Conservation (phyloP, 2,329 filamentous ascomycete species). For the Boeremia lycopersici region DNA sequence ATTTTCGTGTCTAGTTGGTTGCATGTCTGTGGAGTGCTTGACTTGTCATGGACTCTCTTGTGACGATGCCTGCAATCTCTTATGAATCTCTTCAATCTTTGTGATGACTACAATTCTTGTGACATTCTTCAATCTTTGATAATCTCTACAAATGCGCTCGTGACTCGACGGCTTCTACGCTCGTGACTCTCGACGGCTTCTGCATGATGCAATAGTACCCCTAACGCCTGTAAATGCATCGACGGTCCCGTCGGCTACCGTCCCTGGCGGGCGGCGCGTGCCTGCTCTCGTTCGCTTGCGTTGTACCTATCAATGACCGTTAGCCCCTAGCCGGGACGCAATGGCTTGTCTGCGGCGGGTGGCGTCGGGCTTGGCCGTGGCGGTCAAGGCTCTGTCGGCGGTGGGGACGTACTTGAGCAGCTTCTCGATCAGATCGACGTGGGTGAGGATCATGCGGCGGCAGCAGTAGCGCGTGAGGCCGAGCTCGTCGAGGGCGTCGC, state of each 20-base stretch:
- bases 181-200: too few species aligned
- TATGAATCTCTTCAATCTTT: too few species aligned
- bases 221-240: not conserved
- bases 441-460: conserved; percentile 98
- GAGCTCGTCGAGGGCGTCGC: conserved; percentile 94
- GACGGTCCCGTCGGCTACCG: conserved; percentile 12
- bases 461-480: conserved; percentile 97
- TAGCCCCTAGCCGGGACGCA: conserved; percentile 22
- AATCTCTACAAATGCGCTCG: too few species aligned
- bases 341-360: conserved; percentile 4
- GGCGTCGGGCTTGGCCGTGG: conserved; percentile 12
- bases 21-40: not conserved
- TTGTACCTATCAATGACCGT: conserved; percentile 39
- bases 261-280: conserved; percentile 34
- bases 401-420: conserved; percentile 64
- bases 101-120: too few species aligned
- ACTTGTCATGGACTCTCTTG: too few species aligned
- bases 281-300: conserved; percentile 44
- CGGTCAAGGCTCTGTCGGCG: conserved; percentile 15
- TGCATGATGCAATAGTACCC: too few species aligned
- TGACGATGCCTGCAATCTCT: too few species aligned
- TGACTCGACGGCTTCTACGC: too few species aligned
- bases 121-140: too few species aligned
- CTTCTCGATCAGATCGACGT: conserved; percentile 98
- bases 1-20: not conserved